phyloP scores from a whole-genome alignment of 148 eudicot genomes.

The Persicaria maculosa region DNA sequence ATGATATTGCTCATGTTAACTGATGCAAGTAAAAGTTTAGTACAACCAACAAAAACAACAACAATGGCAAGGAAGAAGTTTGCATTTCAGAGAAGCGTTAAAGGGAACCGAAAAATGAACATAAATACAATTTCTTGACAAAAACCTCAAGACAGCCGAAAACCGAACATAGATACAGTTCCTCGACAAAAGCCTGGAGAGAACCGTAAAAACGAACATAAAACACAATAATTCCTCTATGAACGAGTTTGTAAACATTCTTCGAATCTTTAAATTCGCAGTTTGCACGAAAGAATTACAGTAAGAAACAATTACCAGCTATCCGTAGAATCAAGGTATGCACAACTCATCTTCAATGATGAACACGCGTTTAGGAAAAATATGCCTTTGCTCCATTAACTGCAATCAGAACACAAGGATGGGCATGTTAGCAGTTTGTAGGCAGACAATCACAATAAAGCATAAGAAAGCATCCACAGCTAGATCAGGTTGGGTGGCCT shows the following conservation, averaged over 20 bases:
- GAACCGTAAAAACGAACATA: background rate
- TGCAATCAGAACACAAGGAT: background rate
- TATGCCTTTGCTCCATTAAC: background rate
- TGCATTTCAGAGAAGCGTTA: background rate
- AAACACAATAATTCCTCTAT: background rate
- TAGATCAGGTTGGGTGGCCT: too few species aligned
- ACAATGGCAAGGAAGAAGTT: too few species aligned
- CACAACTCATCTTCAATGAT: background rate
- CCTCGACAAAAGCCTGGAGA: too few species aligned
- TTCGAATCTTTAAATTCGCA: background rate
- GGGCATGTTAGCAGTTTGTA: background rate
- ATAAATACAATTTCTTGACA: too few species aligned
- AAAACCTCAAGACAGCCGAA: too few species aligned
- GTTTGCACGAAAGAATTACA: background rate
- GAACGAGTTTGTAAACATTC: background rate
- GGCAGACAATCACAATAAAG: background rate
- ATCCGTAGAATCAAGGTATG: background rate
- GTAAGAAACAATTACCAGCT: background rate
- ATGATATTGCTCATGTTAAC: too few species aligned
- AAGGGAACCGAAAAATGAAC: background rate
- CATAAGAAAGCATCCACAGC: background rate
- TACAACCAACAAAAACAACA: too few species aligned
- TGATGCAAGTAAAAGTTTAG: too few species aligned
- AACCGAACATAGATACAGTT: too few species aligned
- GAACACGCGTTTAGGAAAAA: background rate